Evolutionary conservation across 768 basidiomycete genomes (phyloP), one percentile per base, ranked within the genome.

Genomic region (Ramaria sp.): DNA sequence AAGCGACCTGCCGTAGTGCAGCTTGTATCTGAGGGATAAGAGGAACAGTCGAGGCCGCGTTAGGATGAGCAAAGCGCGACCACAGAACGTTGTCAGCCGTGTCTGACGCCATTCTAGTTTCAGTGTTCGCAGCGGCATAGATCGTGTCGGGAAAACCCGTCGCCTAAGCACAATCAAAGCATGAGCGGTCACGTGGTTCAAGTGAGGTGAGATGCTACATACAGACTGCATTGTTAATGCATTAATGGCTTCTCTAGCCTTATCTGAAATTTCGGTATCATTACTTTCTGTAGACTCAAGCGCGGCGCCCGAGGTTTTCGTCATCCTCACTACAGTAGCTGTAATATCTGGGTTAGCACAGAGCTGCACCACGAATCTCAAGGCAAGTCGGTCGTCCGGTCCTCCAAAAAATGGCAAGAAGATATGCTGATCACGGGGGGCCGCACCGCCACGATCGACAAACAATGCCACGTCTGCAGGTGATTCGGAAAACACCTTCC

Each of bases 351-450:
- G 67, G 59, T 86, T 84, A 33, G 70, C 69, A 56, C 92, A 88
- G 30, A 88, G 65, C 67, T 97, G 94, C 34, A 89, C 80, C 4
- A 91, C 80, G 63, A 98, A 82, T 31, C 78, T 71, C 27, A 98
- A 71, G 0, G 91, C 90, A 20, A 91, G 75, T 0, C 96, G 82
- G 67, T 97, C 95, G 66, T 99, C 95, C 0, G 91, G 84, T 0
- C 95, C 95, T 38, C 95, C 95, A 66, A 91, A 88, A 80, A 95
- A 97, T 0, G 94, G 89, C 42, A 93, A 66, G 67, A 94, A 82
- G 30, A 97, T 65, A 61, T 89, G 88, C 59, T 85, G 75, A 22
- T 63, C 67, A 31, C 47, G 67, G 61, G 46, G 67, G 63, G 38
- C 49, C 1, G 77, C 68, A 55, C 64, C 67, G 1, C 84, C 85